A percentile compares a stretch with the other conserved stretches of the same genome.
Evolutionary conservation across 768 basidiomycete species (phyloP).

Genomic region (Scleroderma bovista): DNA sequence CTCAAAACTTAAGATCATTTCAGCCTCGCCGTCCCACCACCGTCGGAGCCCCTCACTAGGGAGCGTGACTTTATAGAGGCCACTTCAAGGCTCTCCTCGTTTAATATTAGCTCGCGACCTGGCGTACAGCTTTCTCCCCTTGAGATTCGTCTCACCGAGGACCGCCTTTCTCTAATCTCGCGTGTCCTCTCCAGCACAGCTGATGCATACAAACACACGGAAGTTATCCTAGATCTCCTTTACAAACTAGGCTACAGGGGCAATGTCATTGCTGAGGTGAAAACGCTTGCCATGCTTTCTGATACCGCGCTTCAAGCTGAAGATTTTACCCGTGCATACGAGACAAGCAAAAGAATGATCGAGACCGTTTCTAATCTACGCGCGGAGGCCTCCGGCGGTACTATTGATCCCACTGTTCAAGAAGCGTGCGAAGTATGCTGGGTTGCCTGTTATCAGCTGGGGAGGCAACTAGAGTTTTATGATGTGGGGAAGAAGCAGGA

Average conservation of each 20-base stretch:
- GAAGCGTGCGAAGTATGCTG: conserved; percentile 82
- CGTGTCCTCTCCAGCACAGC: conserved; percentile 78
- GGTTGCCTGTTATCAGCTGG: conserved; percentile 86
- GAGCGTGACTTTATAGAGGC: conserved; percentile 97
- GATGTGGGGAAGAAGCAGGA: conserved; percentile 62
- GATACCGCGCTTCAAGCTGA: conserved; percentile 80
- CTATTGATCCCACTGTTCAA: conserved; percentile 37
- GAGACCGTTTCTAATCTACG: conserved; percentile 50
- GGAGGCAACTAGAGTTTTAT: conserved; percentile 70
- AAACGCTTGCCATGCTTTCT: conserved; percentile 84
- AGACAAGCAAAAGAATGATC: conserved; percentile 69
- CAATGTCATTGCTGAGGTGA: conserved; percentile 72
- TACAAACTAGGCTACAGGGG: conserved; percentile 78
- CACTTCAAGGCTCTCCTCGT: conserved; percentile 91
- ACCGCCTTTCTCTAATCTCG: conserved; percentile 82
- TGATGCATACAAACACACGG: conserved; percentile 87
- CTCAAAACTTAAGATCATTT: background rate
- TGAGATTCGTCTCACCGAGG: conserved; percentile 88
- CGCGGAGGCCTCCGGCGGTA: conserved; percentile 19
- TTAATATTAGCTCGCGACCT: conserved; percentile 71
- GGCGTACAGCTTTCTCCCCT: conserved; percentile 82
- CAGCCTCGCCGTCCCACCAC: conserved; percentile 72
- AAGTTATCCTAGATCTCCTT: conserved; percentile 86
- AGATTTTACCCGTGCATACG: conserved; percentile 72
- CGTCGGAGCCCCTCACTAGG: conserved; percentile 52